Evolutionary conservation across 2,329 filamentous ascomycete genomes (phyloP).

Genomic region (Arachnopeziza araneosa): DNA sequence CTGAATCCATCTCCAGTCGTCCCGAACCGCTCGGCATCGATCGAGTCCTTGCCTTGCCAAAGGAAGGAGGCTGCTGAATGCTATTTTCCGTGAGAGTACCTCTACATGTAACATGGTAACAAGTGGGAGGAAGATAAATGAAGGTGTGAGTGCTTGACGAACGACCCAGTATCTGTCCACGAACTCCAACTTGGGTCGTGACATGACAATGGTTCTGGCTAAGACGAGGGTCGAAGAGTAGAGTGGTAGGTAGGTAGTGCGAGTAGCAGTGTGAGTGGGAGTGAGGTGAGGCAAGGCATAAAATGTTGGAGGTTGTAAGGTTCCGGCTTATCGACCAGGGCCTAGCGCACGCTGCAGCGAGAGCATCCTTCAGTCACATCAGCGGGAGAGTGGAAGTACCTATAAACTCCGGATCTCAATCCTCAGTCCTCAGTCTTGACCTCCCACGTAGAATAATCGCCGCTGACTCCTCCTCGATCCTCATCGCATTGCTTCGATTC

Average conservation of each 20-base stretch:
- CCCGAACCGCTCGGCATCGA: neutral
- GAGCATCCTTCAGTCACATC: neutral
- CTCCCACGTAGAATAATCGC: neutral
- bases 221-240: neutral
- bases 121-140: neutral
- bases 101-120: neutral
- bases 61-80: neutral
- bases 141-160: neutral
- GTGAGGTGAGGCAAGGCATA: neutral
- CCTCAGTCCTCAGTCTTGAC: constrained; percentile 1
- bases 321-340: neutral
- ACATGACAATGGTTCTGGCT: neutral
- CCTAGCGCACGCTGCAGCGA: neutral
- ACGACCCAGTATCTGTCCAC: neutral
- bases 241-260: too few species aligned
- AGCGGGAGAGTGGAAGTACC: neutral
- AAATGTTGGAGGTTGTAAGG: neutral
- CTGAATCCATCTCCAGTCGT: neutral
- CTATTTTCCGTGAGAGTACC: neutral
- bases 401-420: constrained; percentile 15
- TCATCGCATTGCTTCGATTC: neutral
- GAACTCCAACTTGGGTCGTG: neutral
- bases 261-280: neutral
- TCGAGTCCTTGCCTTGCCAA: neutral
- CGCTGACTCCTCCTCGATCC: neutral